phyloP scores from a whole-genome alignment of 495 filamentous ascomycete species.

The Xylaria flabelliformis region DNA sequence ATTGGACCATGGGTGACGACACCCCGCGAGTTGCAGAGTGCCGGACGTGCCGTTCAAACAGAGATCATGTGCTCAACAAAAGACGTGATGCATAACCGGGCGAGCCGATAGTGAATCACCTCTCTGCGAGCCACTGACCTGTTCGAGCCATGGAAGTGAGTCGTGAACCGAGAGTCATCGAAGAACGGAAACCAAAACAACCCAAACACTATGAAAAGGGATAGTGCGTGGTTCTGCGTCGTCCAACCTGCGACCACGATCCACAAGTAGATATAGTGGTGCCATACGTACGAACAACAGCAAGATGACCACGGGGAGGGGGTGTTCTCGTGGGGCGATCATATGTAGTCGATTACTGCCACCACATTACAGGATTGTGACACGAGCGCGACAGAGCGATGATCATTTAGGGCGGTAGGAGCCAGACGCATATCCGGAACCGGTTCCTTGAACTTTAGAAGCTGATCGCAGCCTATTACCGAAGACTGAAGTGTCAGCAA shows the following conservation, averaged over 20 bases:
- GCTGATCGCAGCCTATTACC: conserved; percentile 94
- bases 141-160: conserved; percentile 44
- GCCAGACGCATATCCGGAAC: conserved; percentile 65
- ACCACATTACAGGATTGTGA: conserved; percentile 33
- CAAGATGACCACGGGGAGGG: conserved; percentile 36
- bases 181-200: conserved; percentile 47
- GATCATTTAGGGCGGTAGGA: conserved; percentile 77
- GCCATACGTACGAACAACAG: conserved; percentile 32
- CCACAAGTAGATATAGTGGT: conserved; percentile 31
- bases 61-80: conserved; percentile 26
- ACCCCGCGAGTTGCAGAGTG: conserved; percentile 33
- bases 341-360: conserved; percentile 32
- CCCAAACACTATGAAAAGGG: conserved; percentile 44
- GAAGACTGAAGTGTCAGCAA: conserved; percentile 89
- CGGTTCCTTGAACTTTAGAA: conserved; percentile 81
- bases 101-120: conserved; percentile 31
- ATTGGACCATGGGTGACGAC: conserved; percentile 35
- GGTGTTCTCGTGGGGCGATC: conserved; percentile 33
- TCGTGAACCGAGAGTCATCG: conserved; percentile 45
- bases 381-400: conserved; percentile 29
- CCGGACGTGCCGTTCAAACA: conserved; percentile 47
- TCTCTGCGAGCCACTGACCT: conserved; percentile 30
- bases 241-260: conserved; percentile 35
- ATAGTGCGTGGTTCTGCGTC: conserved; percentile 34
- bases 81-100: conserved; percentile 29